These are phyloP conservation scores for Nicotiana noctiflora DNA, from an alignment of 257 asterid species.

Conservation along the genomic window DNA sequence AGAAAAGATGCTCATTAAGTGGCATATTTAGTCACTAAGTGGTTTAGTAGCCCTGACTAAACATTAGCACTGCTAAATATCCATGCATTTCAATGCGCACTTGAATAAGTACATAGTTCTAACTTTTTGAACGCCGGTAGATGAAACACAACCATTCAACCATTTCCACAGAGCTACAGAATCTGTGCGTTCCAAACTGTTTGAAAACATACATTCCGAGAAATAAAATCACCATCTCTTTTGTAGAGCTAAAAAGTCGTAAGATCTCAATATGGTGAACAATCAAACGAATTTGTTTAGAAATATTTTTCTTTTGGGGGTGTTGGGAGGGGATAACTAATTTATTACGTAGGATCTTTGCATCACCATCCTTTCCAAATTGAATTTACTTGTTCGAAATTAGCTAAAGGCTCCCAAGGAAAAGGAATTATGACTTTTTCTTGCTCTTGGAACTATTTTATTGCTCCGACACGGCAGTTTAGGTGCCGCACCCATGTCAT, in stretches of 20 bases:
- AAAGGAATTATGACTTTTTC: slow-evolving; percentile 1
- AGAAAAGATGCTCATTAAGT: neutral
- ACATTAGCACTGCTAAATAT: neutral
- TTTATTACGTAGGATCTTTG: neutral
- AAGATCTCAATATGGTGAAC: neutral
- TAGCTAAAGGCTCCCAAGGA: neutral
- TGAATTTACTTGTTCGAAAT: neutral
- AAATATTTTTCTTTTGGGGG: neutral
- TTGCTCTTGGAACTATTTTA: neutral
- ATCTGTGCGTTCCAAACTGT: neutral
- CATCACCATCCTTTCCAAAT: neutral
- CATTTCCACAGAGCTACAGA: slow-evolving; percentile 2
- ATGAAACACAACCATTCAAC: neutral
- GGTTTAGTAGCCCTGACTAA: neutral
- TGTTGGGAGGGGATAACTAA: neutral
- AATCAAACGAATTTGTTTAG: neutral
- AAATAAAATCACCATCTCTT: neutral
- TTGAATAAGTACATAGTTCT: neutral
- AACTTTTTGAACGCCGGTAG: neutral
- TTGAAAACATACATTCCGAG: neutral
- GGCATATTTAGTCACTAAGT: neutral
- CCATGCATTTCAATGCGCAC: neutral
- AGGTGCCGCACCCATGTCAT: too few relatives aligned
- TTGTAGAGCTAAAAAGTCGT: neutral
- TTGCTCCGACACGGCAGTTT: too few relatives aligned